Conservation (phyloP, 257 asterid species). For the Ilex asprella region DNA sequence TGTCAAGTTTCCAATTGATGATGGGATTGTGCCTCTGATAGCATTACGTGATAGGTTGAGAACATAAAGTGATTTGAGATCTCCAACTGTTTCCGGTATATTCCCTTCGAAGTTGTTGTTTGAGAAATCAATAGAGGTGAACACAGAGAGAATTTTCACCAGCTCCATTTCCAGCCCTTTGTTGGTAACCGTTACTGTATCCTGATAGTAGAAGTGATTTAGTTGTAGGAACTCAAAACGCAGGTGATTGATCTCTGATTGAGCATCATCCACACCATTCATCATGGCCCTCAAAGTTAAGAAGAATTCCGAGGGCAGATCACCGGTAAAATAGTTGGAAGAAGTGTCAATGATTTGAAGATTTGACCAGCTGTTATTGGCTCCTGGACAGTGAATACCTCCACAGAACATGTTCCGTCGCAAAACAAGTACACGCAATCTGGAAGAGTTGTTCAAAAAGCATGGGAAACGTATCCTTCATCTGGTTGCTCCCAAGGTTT, state of each 20-base stretch:
- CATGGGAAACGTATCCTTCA: slow-evolving; percentile 5
- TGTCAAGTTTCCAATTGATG: too few species aligned
- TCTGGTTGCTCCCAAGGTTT: slow-evolving; percentile 9
- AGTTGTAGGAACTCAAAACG: too few species aligned
- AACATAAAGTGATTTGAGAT: too few species aligned
- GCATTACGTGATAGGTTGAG: too few species aligned
- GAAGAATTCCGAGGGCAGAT: neutral
- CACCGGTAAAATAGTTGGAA: neutral
- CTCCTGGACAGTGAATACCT: neutral
- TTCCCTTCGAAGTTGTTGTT: too few species aligned
- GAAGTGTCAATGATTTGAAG: neutral
- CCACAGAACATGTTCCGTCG: neutral
- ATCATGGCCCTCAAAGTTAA: neutral
- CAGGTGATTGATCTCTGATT: neutral
- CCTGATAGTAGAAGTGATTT: too few species aligned
- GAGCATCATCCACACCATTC: neutral
- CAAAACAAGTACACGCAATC: neutral
- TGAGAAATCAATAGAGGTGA: too few species aligned
- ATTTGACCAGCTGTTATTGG: neutral
- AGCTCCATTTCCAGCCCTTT: too few species aligned
- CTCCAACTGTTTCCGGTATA: too few species aligned
- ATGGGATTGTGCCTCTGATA: too few species aligned
- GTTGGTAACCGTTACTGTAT: too few species aligned
- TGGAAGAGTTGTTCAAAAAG: neutral
- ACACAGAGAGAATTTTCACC: too few species aligned